These are phyloP conservation scores for Blastocrithidia nonstop DNA, from an alignment of 208 protist species.

Conservation along the genomic window DNA sequence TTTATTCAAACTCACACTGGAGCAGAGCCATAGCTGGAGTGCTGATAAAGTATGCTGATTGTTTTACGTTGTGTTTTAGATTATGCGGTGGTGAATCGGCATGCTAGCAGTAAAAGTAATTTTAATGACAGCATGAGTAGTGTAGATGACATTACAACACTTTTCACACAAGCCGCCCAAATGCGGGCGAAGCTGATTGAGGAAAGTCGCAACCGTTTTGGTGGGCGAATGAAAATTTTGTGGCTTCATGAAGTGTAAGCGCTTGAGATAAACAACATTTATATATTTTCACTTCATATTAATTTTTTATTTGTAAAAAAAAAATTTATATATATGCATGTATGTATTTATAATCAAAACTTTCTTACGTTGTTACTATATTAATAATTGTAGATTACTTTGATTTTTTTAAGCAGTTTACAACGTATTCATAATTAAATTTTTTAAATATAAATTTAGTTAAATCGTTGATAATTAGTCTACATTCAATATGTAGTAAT, in stretches of 20 bases:
- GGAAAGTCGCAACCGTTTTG: slow-evolving; percentile 56
- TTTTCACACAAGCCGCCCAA: slow-evolving; percentile 41
- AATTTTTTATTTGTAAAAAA: background rate
- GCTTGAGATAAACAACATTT: background rate
- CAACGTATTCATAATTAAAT: background rate
- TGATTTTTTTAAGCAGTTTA: background rate
- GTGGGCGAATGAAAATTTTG: slow-evolving; percentile 60
- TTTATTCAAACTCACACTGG: too few species aligned
- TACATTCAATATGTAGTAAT: too few species aligned
- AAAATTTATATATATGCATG: background rate
- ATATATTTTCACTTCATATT: background rate
- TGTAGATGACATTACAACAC: slow-evolving; percentile 7
- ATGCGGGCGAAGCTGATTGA: slow-evolving; percentile 52
- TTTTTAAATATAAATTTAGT: too few species aligned
- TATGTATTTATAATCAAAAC: background rate
- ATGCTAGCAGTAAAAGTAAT: slow-evolving; percentile 5
- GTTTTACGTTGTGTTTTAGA: slow-evolving; percentile 55
- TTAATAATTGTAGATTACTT: background rate
- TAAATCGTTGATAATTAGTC: too few species aligned
- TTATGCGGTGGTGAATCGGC: slow-evolving; percentile 40
- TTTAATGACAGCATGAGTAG: background rate
- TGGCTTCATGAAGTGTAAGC: slow-evolving; percentile 70
- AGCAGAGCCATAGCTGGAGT: slow-evolving; percentile 79
- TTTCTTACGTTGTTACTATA: background rate
- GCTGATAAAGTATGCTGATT: slow-evolving; percentile 67